Evolutionary conservation across 2,329 filamentous ascomycete genomes (phyloP).

Genomic region (Calycina marina): DNA sequence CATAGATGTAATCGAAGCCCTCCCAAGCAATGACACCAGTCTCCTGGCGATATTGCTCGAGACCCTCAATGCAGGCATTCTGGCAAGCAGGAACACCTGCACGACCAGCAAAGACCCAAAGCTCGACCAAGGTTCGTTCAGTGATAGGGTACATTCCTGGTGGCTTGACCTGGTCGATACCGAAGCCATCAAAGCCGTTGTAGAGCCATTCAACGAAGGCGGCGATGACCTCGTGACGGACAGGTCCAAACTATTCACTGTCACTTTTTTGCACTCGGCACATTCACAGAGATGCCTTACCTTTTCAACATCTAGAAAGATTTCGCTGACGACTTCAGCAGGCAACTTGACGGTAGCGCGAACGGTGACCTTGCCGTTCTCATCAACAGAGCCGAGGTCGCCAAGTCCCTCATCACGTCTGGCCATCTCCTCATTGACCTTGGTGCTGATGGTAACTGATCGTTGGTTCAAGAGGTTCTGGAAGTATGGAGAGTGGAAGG

Average conservation of each 20-base stretch:
- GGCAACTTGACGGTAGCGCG: not conserved
- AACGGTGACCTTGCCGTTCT: conserved; percentile 7
- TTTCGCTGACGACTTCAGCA: not conserved
- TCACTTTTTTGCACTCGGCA: not conserved
- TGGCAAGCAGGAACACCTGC: conserved; percentile 1
- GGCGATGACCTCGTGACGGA: not conserved
- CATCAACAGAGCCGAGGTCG: conserved; percentile 1
- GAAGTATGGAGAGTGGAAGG: conserved; percentile 5
- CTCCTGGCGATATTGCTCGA: conserved; percentile 1
- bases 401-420: not conserved
- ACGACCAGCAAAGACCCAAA: conserved; percentile 7
- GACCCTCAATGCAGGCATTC: conserved; percentile 6
- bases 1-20: conserved; percentile 4
- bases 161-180: not conserved
- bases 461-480: not conserved
- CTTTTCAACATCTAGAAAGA: not conserved
- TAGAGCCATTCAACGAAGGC: conserved; percentile 7
- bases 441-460: not conserved
- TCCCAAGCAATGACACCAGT: conserved; percentile 1
- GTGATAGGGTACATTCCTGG: not conserved
- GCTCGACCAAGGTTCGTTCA: conserved; percentile 2
- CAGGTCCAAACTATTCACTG: not conserved
- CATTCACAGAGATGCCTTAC: not conserved
- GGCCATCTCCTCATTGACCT: not conserved
- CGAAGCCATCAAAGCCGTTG: conserved; percentile 1